Conservation (phyloP, 2,329 filamentous ascomycete species). For the Corinectria fuckeliana region DNA sequence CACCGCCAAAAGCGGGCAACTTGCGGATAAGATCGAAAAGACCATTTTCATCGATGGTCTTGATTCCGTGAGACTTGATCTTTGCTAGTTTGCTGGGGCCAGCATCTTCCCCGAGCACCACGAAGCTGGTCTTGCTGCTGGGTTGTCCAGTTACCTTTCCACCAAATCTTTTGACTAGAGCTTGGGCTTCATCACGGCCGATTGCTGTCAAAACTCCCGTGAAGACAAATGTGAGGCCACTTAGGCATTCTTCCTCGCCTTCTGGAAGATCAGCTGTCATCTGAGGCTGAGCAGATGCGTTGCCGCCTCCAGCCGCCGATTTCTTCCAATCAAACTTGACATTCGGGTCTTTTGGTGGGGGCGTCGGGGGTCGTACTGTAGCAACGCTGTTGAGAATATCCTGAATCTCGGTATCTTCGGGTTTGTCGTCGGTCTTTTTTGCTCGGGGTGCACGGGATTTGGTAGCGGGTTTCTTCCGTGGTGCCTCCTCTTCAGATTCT, state of each 20-base stretch:
- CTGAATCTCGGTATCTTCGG: slow-evolving; percentile 75
- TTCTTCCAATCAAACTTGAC: slow-evolving; percentile 84
- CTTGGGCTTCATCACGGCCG: slow-evolving; percentile 83
- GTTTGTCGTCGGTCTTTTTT: slow-evolving; percentile 66
- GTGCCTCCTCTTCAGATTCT: slow-evolving; percentile 64
- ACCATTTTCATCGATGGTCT: slow-evolving; percentile 93
- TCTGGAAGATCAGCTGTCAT: slow-evolving; percentile 76
- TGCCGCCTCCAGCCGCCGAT: slow-evolving; percentile 61
- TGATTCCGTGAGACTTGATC: slow-evolving; percentile 79
- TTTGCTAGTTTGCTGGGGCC: slow-evolving; percentile 92
- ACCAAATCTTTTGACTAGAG: slow-evolving; percentile 89
- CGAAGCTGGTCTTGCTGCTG: slow-evolving; percentile 92
- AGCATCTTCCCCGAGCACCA: slow-evolving; percentile 89
- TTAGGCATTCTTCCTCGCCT: slow-evolving; percentile 87
- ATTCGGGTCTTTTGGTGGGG: slow-evolving; percentile 73
- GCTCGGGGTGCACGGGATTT: slow-evolving; percentile 64
- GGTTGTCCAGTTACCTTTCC: slow-evolving; percentile 87
- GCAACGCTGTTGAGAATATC: slow-evolving; percentile 89
- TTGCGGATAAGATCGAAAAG: slow-evolving; percentile 83
- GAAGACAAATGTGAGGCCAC: slow-evolving; percentile 91
- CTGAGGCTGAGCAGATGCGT: slow-evolving; percentile 65
- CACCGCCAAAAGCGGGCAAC: slow-evolving; percentile 85
- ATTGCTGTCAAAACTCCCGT: slow-evolving; percentile 85
- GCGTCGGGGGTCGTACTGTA: slow-evolving; percentile 81
- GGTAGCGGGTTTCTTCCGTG: slow-evolving; percentile 65